Base-by-base conservation (phyloP, 805 yeast species). In the Helenozyma baotianmanensis region DNA sequence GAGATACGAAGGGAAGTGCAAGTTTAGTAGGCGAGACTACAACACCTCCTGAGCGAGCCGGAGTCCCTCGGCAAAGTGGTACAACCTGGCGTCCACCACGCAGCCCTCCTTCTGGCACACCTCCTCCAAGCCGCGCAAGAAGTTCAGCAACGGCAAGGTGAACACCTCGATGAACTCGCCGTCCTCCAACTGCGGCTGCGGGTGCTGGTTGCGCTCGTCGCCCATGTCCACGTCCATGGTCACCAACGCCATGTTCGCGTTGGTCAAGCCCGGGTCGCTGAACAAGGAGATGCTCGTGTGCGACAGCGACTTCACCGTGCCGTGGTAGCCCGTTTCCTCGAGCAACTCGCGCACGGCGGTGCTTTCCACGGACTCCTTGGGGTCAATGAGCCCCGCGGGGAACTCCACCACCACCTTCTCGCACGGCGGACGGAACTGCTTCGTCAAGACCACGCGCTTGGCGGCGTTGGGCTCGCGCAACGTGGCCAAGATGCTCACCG, bases 341-440 rank as follows among this genome's bases (percentile, higher is more conserved):
- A 73, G 72, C 43, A 90, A 62, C 56, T 90, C 98, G 42, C 98
- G 72, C 33, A 80, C 66, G 0, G 98, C 97, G 23, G 96, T 87
- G 4, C 74, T 59, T 43, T 79, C 88, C 17, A 86, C 58, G 1
- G 80, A 56, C 56, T 92, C 97, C 32, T 76, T 72, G 1, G 89
- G 86, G 56, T 90, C 98, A 25, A 92, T 74, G 42, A 90, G 66
- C 0, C 98, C 98, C 1, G 98, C 98, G 1, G 98, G 98, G 54
- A 89, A 72, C 58, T 90, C 98, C 41, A 90, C 78, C 51, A 94
- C 82, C 6, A 90, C 86, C 13, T 87, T 90, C 33, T 73, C 81
- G 3, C 82, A 83, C 1, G 98, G 97, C 1, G 97, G 96, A 36
- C 98, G 72, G 62, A 82, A 90, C 56, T 90, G 98, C 53, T 85